phyloP scores from a whole-genome alignment of 306 rosid species.

The Aeschynomene evenia region DNA sequence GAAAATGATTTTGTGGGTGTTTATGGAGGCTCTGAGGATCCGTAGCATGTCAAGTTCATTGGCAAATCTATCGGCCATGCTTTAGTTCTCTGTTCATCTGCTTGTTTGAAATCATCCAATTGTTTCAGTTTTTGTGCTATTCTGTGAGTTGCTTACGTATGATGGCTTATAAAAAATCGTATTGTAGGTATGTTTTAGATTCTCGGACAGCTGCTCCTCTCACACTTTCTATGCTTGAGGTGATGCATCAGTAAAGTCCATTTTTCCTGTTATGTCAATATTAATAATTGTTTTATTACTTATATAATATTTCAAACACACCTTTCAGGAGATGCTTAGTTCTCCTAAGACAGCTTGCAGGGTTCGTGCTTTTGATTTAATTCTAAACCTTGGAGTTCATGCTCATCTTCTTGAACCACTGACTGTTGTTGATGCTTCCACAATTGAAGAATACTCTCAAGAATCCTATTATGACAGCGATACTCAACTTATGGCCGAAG shows the following conservation, averaged over 20 bases:
- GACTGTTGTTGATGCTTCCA: constrained; percentile 55
- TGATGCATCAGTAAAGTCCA: constrained; percentile 38
- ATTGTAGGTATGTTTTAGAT: constrained; percentile 89
- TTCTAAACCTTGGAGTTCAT: constrained; percentile 98
- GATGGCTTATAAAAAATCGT: constrained; percentile 27
- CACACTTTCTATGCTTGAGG: constrained; percentile 97
- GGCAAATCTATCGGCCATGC: not conserved
- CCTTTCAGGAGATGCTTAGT: constrained; percentile 87
- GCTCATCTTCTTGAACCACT: constrained; percentile 93
- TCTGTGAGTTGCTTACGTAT: constrained; percentile 19
- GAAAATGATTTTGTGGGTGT: not conserved
- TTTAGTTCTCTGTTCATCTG: constrained; percentile 22
- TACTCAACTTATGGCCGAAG: constrained; percentile 62
- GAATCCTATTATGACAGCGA: constrained; percentile 77
- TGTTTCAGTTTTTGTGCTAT: constrained; percentile 25
- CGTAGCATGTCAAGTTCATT: constrained; percentile 4
- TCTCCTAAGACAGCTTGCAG: constrained; percentile 76
- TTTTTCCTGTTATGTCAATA: not conserved
- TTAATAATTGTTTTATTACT: constrained; percentile 12
- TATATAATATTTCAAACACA: constrained; percentile 29
- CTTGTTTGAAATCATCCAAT: constrained; percentile 26
- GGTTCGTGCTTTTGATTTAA: constrained; percentile 94
- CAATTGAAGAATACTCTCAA: constrained; percentile 81
- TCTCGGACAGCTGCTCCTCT: constrained; percentile 95
- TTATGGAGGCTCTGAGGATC: not conserved